These are phyloP conservation scores for Aspergillus ellipticus DNA, from an alignment of 495 filamentous ascomycete genomes.

Conservation along the genomic window DNA sequence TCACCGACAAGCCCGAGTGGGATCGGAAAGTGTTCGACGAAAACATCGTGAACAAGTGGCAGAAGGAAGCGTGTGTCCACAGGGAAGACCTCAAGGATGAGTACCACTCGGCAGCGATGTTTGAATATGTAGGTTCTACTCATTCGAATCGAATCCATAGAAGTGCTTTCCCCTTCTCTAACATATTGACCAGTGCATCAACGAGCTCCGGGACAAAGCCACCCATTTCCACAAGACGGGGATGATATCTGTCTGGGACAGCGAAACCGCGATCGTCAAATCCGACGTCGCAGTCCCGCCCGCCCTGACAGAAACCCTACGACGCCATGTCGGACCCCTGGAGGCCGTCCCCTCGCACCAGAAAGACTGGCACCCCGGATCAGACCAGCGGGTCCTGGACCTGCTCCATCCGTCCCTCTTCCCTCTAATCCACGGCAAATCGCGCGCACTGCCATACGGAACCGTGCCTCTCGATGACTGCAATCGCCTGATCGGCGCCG, in stretches of 20 bases:
- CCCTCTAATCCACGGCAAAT: slow-evolving; percentile 8
- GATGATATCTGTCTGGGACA: background rate
- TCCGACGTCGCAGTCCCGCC: slow-evolving; percentile 8
- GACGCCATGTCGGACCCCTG: slow-evolving; percentile 1
- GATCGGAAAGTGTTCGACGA: slow-evolving; percentile 16
- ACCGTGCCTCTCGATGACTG: slow-evolving; percentile 8
- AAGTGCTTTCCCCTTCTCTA: background rate
- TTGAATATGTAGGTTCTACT: background rate
- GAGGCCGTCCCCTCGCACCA: slow-evolving; percentile 2
- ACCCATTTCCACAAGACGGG: background rate
- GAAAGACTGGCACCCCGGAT: slow-evolving; percentile 17
- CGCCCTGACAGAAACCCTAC: background rate
- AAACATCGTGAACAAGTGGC: slow-evolving; percentile 14
- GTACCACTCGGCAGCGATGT: background rate
- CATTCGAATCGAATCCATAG: background rate
- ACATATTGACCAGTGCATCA: background rate
- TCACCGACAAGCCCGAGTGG: slow-evolving; percentile 50
- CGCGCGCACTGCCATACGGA: slow-evolving; percentile 2
- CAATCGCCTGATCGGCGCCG: background rate
- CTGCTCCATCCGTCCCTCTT: slow-evolving; percentile 17
- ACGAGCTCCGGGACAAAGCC: slow-evolving; percentile 3
- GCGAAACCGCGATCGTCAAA: slow-evolving; percentile 6
- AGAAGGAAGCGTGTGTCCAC: background rate
- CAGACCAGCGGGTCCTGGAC: slow-evolving; percentile 12
- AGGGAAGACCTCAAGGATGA: background rate